Base-by-base conservation (phyloP, 768 basidiomycete genomes). In the Rhizopogon salebrosus region DNA sequence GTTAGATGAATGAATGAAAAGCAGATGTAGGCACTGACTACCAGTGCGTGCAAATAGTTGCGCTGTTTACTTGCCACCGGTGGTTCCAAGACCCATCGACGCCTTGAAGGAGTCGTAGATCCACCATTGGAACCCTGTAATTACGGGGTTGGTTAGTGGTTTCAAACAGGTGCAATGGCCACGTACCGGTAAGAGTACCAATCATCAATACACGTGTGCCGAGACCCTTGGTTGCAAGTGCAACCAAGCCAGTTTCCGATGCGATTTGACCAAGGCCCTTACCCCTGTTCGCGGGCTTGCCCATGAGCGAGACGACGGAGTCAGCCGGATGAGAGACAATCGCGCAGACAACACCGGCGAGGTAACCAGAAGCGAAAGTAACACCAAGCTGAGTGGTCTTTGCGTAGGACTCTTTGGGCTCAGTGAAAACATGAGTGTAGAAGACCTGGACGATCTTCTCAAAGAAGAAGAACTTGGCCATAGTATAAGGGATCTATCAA, bases 401-500 rank as follows among this genome's bases (percentile, higher is more conserved):
- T 74, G 80, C 71, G 71, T 92, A 91, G 13, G 80, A 75, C 10
- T 87, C 82, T 71, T 91, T 92, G 62, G 89, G 87, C 54, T 77
- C 73, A 39, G 85, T 80, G 74, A 94, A 87, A 70, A 92, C 88
- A 66, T 89, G 82, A 59, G 87, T 91, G 73, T 92, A 92, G 78
- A 95, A 94, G 61, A 89, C 68, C 64, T 84, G 78, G 68, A 88
- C 90, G 62, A 89, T 88, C 78, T 86, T 85, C 71, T 94, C 92
- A 70, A 86, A 95, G 82, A 91, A 92, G 83, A 83, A 92, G 83
- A 97, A 97, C 75, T 97, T 97, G 78, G 93, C 93, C 93, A 97
- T 95, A 64, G 94, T 97, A 80, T 97, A 97, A 50, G 94, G 94
- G 64, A 95, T 93, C 88, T 95, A 56, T 27, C 41, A 20, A 6